Base-by-base conservation (phyloP, 129 eudicot species). In the Flaveria bidentis region DNA sequence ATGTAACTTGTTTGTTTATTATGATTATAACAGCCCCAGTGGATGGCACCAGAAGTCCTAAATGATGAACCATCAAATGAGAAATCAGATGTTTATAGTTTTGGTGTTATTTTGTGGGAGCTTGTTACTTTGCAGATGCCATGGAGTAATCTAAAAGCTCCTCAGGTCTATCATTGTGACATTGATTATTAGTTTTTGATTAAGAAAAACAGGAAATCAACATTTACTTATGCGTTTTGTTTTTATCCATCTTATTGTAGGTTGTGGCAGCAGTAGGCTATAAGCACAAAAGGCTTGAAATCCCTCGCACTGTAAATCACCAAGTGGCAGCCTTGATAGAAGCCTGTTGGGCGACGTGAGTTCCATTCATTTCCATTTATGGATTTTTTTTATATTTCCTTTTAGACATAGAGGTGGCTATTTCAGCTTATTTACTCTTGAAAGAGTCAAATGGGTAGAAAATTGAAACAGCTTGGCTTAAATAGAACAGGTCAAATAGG, bases 21-120 rank as follows among this genome's bases (percentile, higher is more conserved):
- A 55, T 50, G 2, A 5, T 53, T 67, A 26, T 73, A 63, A 36
- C 82, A 93, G 98, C 96, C 98, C 47, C 97, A 90, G 79, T 93
- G 98, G 98, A 93, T 93, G 98, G 97, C 98, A 65, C 98, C 98
- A 9, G 98, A 93, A 87, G 98, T 93, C 76, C 87, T 93, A 42
- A 89, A 91, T 39, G 91, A 87, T 84, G 98, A 93, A 47, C 97
- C 86, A 72, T 90, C 98, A 72, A 81, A 93, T 83, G 98, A 93
- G 77, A 93, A 93, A 75, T 88, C 98, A 10, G 98, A 93, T 81
- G 88, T 93, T 51, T 93, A 93, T 78, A 93, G 98, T 76, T 93
- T 93, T 69, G 98, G 98, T 76, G 96, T 93, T 33, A 88, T 93
- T 74, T 87, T 93, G 66, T 93, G 98, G 98, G 98, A 93, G 79